Evolutionary conservation across 768 basidiomycete species (phyloP), one percentile per base, ranked within the genome.

Genomic region (Amanita pallidorosea): DNA sequence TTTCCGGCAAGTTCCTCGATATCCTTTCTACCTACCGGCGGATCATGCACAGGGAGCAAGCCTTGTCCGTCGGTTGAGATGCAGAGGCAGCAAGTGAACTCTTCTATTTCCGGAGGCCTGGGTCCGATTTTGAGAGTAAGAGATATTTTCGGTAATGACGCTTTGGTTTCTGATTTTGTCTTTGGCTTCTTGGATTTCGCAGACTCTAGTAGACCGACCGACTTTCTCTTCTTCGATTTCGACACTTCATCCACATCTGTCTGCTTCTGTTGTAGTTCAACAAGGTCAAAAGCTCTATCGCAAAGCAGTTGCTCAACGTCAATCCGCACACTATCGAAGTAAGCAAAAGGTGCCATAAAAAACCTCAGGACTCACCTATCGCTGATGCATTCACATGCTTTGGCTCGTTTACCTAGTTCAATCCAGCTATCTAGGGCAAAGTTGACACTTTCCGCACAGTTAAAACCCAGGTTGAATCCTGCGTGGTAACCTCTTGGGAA

Each of bases 371-470:
- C 65, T 18, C 57, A 85, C 88, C 88, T 90, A 61, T 83, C 81
- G 47, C 69, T 62, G n/a, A 88, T 73, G 59, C 87, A 89, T 58
- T 77, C 69, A 57, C 88, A 90, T 3, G 72, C 80, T 54, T 81
- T 81, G 6, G 95, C 94, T 50, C 75, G 78, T 51, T 88, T 73
- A 1, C 93, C 95, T 17, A 94, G 66, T 37, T 93, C 90, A 5
- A 97, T 66, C 94, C 94, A 98, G 56, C 86, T 88, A 38, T 96
- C 89, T 23, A 96, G 70, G 0, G 95, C 95, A 62, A 97, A 98
- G 63, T 98, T 98, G 60, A 96, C 90, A 55, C 88, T 91, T 67
- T 97, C 95, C 1, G 95, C 95, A 58, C 93, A 96, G 60, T 98
- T 98, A 61, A 96, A 81, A 6, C 90, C 95, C 38, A 96, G 70